Evolutionary conservation across 164 flowering plant genomes (phyloP).

Genomic region (Piper betle): DNA sequence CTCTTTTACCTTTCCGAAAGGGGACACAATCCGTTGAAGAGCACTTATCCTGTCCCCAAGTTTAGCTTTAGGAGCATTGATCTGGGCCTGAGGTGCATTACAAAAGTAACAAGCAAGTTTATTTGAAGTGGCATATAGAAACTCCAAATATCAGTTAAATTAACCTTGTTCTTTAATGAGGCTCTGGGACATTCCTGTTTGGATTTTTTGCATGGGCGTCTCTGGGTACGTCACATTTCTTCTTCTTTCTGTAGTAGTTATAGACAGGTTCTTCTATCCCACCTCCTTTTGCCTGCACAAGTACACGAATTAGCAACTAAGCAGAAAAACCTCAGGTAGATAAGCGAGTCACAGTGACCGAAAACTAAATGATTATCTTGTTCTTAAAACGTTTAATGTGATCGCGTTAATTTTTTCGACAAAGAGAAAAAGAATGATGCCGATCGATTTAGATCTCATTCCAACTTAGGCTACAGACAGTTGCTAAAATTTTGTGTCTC

Average conservation of each 20-base stretch:
- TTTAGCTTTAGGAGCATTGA: conserved; percentile 42
- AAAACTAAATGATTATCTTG: no score
- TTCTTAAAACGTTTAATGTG: no score
- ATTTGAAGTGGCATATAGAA: no score
- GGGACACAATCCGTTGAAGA: conserved; percentile 76
- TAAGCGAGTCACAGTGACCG: background rate
- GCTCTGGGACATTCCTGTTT: background rate
- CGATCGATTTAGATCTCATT: no score
- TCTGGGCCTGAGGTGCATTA: background rate
- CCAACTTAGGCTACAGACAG: no score
- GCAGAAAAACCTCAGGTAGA: background rate
- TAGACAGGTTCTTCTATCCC: background rate
- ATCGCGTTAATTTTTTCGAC: background rate
- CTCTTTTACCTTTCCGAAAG: conserved; percentile 57
- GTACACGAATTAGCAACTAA: background rate
- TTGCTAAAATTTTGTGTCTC: no score
- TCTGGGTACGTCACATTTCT: background rate
- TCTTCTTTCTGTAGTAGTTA: background rate
- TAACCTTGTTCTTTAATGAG: background rate
- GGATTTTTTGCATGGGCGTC: background rate
- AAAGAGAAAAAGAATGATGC: background rate
- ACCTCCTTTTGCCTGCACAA: background rate
- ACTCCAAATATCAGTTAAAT: background rate
- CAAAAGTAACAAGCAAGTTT: no score
- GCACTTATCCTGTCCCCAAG: conserved; percentile 45